phyloP scores from a whole-genome alignment of 2,329 filamentous ascomycete genomes.

The Colletotrichum sp. region DNA sequence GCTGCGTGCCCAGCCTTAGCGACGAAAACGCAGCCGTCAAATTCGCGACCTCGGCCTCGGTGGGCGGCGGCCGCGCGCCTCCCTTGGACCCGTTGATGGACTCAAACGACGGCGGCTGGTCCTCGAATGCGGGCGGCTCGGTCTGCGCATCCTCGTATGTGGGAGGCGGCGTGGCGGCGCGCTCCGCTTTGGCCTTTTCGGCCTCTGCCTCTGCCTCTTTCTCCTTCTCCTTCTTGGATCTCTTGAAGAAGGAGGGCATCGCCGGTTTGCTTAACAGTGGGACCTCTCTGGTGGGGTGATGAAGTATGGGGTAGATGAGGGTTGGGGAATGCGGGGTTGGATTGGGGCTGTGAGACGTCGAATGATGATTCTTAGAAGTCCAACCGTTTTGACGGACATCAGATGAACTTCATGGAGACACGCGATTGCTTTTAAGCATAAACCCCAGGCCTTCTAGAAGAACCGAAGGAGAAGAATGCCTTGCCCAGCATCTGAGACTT shows the following conservation, averaged over 20 bases:
- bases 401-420: neutral
- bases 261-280: neutral
- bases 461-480: neutral
- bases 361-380: neutral
- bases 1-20: conserved; percentile 35
- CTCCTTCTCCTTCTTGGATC: conserved; percentile 14
- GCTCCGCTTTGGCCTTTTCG: conserved; percentile 1
- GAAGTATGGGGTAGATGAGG: neutral
- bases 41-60: conserved; percentile 14
- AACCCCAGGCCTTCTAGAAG: neutral
- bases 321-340: neutral
- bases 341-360: neutral
- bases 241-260: conserved; percentile 17
- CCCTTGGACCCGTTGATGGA: neutral
- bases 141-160: neutral
- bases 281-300: neutral
- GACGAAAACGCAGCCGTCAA: conserved; percentile 43
- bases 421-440: neutral
- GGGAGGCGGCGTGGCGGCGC: conserved; percentile 14
- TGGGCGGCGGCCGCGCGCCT: neutral
- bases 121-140: conserved; percentile 10
- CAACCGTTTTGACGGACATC: neutral
- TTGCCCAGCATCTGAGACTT: neutral
- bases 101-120: conserved; percentile 17
- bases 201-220: neutral